These are phyloP conservation scores for Naematelia encephala DNA, from an alignment of 768 basidiomycete genomes.

Conservation along the genomic window DNA sequence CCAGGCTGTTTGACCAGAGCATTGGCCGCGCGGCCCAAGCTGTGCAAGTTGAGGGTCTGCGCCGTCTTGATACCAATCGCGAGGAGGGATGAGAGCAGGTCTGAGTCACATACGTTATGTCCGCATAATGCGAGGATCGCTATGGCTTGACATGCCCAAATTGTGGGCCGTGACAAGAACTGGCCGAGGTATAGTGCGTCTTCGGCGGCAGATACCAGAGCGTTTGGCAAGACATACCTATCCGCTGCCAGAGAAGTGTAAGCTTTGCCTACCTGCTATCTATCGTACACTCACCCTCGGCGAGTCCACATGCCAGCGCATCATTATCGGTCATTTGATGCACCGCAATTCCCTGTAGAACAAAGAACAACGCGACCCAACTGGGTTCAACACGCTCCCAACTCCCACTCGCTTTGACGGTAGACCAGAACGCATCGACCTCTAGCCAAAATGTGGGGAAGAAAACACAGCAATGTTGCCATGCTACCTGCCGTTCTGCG, in stretches of 20 bases:
- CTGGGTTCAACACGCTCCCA: constrained; percentile 10
- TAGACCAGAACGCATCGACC: constrained; percentile 13
- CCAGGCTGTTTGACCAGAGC: constrained; percentile 1
- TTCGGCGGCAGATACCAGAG: constrained; percentile 18
- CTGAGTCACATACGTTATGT: constrained; percentile 29
- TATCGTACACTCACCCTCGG: constrained; percentile 13
- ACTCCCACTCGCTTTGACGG: constrained; percentile 5
- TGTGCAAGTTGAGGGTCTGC: constrained; percentile 20
- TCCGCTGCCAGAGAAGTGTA: constrained; percentile 8
- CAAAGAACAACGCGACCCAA: constrained; percentile 21
- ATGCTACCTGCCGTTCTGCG: constrained; percentile 13
- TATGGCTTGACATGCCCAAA: constrained; percentile 21
- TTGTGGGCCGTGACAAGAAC: constrained; percentile 14
- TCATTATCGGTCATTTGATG: constrained; percentile 27
- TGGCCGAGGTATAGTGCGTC: constrained; percentile 16
- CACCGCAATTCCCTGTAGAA: constrained; percentile 19
- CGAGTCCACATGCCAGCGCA: constrained; percentile 13
- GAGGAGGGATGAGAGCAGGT: constrained; percentile 19
- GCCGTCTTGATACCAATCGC: constrained; percentile 27
- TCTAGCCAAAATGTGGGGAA: constrained; percentile 15
- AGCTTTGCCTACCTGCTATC: neutral
- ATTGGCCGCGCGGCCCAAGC: constrained; percentile 4
- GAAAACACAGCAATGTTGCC: constrained; percentile 27
- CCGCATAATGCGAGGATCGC: constrained; percentile 22
- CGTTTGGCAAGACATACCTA: constrained; percentile 19